Evolutionary conservation across 495 filamentous ascomycete genomes (phyloP).

Genomic region (Sphaerosporella brunnea): DNA sequence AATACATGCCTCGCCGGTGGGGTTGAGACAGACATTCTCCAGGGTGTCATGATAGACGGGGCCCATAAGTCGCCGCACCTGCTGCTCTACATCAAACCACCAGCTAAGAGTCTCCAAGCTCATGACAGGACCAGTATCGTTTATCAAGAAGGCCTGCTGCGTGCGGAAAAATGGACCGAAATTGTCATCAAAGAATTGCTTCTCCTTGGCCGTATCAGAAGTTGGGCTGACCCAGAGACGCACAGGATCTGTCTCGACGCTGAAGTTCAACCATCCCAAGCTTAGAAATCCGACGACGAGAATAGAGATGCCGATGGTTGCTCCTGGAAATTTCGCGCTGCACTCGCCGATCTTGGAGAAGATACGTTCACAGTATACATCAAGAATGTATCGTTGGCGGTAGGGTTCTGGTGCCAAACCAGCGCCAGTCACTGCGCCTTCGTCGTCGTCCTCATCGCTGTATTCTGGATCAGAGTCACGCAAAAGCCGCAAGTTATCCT

Average conservation of each 20-base stretch:
- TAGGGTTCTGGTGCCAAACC: conserved; percentile 34
- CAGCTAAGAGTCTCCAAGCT: conserved; percentile 73
- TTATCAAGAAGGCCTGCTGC: conserved; percentile 84
- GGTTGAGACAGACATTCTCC: conserved; percentile 84
- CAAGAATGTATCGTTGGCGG: conserved; percentile 58
- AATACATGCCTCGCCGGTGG: conserved; percentile 74
- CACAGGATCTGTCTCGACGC: conserved; percentile 75
- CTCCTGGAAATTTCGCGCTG: conserved; percentile 63
- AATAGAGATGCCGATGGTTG: conserved; percentile 58
- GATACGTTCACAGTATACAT: conserved; percentile 54
- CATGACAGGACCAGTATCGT: conserved; percentile 70
- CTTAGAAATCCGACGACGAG: conserved; percentile 58
- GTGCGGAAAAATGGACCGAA: conserved; percentile 93
- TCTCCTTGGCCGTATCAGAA: conserved; percentile 79
- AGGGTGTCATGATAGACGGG: conserved; percentile 42
- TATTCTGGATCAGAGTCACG: conserved; percentile 47
- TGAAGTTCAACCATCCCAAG: conserved; percentile 69
- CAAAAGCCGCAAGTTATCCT: conserved; percentile 65
- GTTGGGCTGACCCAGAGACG: conserved; percentile 88
- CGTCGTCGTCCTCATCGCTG: conserved; percentile 82
- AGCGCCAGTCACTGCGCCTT: conserved; percentile 56
- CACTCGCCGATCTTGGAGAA: conserved; percentile 69
- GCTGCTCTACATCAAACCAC: conserved; percentile 85
- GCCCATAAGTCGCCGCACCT: conserved; percentile 51
- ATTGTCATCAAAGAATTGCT: conserved; percentile 80